Percentiles rank a stretch among this genome's conserved stretches.
These are phyloP conservation scores for Rehmannia glutinosa DNA, from an alignment of 257 asterid species.

Conservation along the genomic window DNA sequence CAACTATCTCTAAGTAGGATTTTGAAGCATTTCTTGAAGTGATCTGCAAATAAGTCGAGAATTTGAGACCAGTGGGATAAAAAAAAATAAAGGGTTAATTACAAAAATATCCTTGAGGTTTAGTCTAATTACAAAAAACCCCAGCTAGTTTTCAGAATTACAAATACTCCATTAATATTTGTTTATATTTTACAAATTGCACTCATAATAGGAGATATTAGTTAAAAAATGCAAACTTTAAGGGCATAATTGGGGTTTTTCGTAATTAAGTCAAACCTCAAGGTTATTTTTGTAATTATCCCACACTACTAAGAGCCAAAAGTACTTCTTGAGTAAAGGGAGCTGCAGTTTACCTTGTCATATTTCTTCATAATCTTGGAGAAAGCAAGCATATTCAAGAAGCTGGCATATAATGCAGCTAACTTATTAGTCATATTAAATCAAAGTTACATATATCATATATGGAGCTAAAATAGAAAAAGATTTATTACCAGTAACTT, in stretches of 20 bases:
- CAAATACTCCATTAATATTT: no score
- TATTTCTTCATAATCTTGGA: slow-evolving; percentile 86
- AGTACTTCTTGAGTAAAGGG: background rate
- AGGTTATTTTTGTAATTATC: no score
- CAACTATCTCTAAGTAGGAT: slow-evolving; percentile 51
- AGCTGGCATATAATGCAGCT: slow-evolving; percentile 33
- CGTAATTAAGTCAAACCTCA: no score
- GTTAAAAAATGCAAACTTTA: no score
- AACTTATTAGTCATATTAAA: slow-evolving; percentile 2
- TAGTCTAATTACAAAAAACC: background rate
- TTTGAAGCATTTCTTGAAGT: slow-evolving; percentile 71
- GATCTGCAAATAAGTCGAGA: slow-evolving; percentile 29
- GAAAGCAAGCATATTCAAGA: slow-evolving; percentile 67
- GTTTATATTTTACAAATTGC: no score
- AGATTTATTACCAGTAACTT: slow-evolving; percentile 40
- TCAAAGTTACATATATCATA: no score
- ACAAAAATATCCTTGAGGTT: background rate
- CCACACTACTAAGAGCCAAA: background rate
- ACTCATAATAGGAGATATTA: no score
- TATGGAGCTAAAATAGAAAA: no score
- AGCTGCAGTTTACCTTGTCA: slow-evolving; percentile 49
- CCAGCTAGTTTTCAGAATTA: background rate
- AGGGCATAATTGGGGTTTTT: no score
- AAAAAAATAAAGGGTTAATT: background rate
- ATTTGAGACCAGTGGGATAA: background rate